phyloP scores from a whole-genome alignment of 2,329 filamentous ascomycete genomes.

The Taxawa tesnikishii region DNA sequence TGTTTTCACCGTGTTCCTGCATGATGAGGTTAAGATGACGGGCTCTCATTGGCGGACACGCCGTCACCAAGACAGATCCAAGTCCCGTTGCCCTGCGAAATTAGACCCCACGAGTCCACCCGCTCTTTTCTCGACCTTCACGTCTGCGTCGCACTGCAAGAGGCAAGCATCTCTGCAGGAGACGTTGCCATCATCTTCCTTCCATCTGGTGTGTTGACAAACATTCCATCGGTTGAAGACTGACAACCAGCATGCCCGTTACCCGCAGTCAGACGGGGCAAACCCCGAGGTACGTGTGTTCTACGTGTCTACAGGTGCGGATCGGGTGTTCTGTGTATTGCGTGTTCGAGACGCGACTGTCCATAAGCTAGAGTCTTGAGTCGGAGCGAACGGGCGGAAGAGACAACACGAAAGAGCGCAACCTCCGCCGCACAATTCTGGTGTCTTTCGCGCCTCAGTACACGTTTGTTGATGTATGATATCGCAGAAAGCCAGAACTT shows the following conservation, averaged over 20 bases:
- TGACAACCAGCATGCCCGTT: slow-evolving; percentile 13
- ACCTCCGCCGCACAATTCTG: slow-evolving; percentile 2
- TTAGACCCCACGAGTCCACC: neutral
- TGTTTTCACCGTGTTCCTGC: too few relatives aligned
- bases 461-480: neutral
- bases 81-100: neutral
- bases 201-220: neutral
- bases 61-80: too few relatives aligned
- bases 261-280: slow-evolving; percentile 37
- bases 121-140: neutral
- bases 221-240: neutral
- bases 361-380: too few relatives aligned
- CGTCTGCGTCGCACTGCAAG: too few relatives aligned
- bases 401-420: neutral
- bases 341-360: too few relatives aligned
- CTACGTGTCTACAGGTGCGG: neutral
- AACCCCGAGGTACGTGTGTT: slow-evolving; percentile 28
- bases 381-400: neutral
- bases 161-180: too few relatives aligned
- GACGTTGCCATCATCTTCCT: neutral
- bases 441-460: neutral
- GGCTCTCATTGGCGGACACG: too few relatives aligned
- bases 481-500: slow-evolving; percentile 23
- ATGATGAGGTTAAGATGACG: too few relatives aligned
- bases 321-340: neutral